Evolutionary conservation across 2,329 filamentous ascomycete genomes (phyloP), one percentile per base, ranked within the genome.

Genomic region (Sphaerulina populicola): DNA sequence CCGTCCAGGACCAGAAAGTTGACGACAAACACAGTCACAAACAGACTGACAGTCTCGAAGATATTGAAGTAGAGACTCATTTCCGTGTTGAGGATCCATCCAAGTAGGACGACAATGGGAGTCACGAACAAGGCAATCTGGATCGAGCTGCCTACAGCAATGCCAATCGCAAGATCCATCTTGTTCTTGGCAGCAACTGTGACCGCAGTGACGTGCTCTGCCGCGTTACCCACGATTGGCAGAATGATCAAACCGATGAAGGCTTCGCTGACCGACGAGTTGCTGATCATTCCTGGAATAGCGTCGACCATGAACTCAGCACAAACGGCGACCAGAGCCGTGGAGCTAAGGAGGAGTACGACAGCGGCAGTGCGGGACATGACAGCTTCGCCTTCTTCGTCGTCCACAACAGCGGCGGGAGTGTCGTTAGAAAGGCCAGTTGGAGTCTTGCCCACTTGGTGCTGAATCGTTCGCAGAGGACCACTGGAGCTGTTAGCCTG

Each of bases 1-100:
- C 88, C 88, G 61, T 94, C 88, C 15, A 83, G 77, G 44, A 94
- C 88, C 39, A 94, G 71, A 65, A 94, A 94, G 66, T 94, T 94
- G 52, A 90, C 86, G 31, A 94, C 76, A 38, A 94, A 79, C 0
- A 88, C 86, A 1, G 87, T 82, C 10, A 93, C 86, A 60, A 94
- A 94, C 37, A 94, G 72, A 37, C 86, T 83, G 18, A 89, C 71
- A 1, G 78, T 81, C 64, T 81, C 77, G 57, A 81, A 81, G 14
- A 80, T 69, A 52, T 78, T 80, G 62, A 81, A 81, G 68, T 80
- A 80, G 9, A 81, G 64, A 39, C 74, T 76, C 78, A 91, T 91
- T 1, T 81, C 75, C 55, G 83, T 81, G 55, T 78, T 78, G 77
- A 89, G 81, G 56, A 81, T 82, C 86, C 86, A 91, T 49, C 86